Percentiles rank a stretch among this genome's conserved stretches.
phyloP scores from a whole-genome alignment of 306 rosid genomes.

The Cucumis melo region DNA sequence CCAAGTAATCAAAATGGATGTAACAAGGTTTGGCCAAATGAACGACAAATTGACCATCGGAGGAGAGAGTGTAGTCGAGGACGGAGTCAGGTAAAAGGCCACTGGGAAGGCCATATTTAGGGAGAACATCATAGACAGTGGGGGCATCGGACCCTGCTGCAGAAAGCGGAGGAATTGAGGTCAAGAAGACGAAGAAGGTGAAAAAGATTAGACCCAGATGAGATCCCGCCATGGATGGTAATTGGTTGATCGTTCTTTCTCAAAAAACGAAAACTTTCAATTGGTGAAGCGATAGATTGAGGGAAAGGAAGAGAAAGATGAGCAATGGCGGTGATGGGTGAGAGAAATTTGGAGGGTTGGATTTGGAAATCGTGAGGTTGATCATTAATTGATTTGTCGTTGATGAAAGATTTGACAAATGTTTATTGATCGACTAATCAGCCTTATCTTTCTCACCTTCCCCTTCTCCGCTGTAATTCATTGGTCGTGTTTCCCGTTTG shows the following conservation, averaged over 20 bases:
- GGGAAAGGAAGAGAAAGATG: not conserved
- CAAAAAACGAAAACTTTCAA: not conserved
- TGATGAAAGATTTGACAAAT: not conserved
- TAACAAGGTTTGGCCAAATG: conserved; percentile 48
- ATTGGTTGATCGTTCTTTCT: not conserved
- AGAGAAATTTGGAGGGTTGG: not conserved
- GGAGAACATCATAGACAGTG: conserved; percentile 56
- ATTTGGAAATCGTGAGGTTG: not conserved
- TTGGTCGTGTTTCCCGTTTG: too few species aligned
- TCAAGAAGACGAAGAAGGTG: conserved; percentile 9
- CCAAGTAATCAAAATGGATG: conserved; percentile 55
- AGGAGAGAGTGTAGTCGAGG: conserved; percentile 29
- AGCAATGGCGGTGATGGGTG: not conserved
- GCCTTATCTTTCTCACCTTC: not conserved
- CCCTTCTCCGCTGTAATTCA: too few species aligned
- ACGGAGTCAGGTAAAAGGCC: conserved; percentile 74
- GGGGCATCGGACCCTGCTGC: not conserved
- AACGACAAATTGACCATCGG: conserved; percentile 58
- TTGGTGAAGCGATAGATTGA: not conserved
- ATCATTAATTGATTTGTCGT: not conserved
- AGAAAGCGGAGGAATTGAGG: not conserved
- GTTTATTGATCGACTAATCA: not conserved
- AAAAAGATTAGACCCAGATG: conserved; percentile 10
- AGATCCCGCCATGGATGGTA: conserved; percentile 19
- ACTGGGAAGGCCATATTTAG: conserved; percentile 58